Percentiles rank a stretch among this genome's conserved stretches.
Conservation (phyloP, 371 early-diverging fungal species). For the Umbelopsis sp. region DNA sequence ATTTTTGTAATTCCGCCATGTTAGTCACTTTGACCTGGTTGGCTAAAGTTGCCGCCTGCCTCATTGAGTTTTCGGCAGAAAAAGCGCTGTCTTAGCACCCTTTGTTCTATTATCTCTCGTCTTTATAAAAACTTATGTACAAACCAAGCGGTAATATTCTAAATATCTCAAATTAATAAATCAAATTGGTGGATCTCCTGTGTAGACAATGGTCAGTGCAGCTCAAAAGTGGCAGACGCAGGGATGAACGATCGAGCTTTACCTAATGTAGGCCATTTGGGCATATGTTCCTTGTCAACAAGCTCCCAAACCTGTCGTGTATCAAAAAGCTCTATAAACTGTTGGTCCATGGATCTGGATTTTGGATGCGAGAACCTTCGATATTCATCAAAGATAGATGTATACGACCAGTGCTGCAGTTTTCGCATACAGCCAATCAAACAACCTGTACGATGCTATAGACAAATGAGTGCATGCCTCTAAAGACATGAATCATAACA, state of each 20-base stretch:
- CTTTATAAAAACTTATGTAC: background rate
- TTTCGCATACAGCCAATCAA: slow-evolving; percentile 94
- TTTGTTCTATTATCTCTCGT: background rate
- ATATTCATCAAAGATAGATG: slow-evolving; percentile 97
- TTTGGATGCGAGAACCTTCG: slow-evolving; percentile 93
- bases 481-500: background rate
- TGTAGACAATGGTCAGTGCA: background rate
- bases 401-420: slow-evolving; percentile 91
- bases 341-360: slow-evolving; percentile 94
- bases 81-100: background rate
- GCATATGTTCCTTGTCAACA: slow-evolving; percentile 67
- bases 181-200: slow-evolving; percentile 7
- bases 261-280: slow-evolving; percentile 78
- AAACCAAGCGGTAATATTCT: background rate
- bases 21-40: too few species aligned
- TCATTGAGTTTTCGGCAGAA: background rate
- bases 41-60: too few species aligned
- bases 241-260: slow-evolving; percentile 19
- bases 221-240: background rate
- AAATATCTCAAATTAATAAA: background rate
- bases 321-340: slow-evolving; percentile 96
- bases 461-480: background rate
- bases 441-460: slow-evolving; percentile 93
- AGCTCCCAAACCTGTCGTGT: slow-evolving; percentile 76
- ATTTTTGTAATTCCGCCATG: too few species aligned